Base-by-base conservation (phyloP, 352 stramenopile genomes). In the Albugo candida region DNA sequence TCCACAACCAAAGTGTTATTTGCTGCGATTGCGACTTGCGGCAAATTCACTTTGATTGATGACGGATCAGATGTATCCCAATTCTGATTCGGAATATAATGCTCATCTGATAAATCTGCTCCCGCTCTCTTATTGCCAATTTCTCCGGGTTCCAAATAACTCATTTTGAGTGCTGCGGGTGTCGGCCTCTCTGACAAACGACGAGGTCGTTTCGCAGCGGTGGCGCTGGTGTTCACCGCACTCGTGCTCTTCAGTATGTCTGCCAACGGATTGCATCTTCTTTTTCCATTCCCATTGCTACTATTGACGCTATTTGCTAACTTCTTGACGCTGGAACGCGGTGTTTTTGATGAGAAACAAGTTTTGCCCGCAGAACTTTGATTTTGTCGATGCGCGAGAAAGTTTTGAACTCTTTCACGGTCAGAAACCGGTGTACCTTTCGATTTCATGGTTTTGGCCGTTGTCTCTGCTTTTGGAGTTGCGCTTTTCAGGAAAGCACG, bases 1-100 rank as follows among this genome's bases (percentile, higher is more conserved):
- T 88, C 72, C 16, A 88, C 69, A 47, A 88, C 76, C 24, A 88
- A 60, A 60, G 76, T 88, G 59, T 88, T 88, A 47, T 88, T 88
- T 34, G 76, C 84, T 5, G 67, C 67, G 45, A 88, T 85, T 8
- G 72, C 76, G 8, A 82, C 63, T 56, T 84, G 73, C 0, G 76
- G 67, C 1, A 88, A 63, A 41, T 80, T 67, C 11, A 88, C 50
- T 47, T 82, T 67, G 17, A 88, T 51, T 13, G 73, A 60, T 0
- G 65, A 61, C 13, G 49, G 36, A 0, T 59, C 61, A 0, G 60
- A 76, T n/a, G 70, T 45, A 54, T 84, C 73, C 76, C 76, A 89
- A 56, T 89, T 70, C 44, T 89, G 73, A 1, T 41, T 78, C 13
- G 62, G 64, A 21, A 89, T 38, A 45, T 86, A 89, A 48, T 71